Percentiles rank a stretch among this genome's conserved stretches.
These are phyloP conservation scores for Medakamo hakoo DNA, from an alignment of 139 green algal genomes.

Conservation along the genomic window DNA sequence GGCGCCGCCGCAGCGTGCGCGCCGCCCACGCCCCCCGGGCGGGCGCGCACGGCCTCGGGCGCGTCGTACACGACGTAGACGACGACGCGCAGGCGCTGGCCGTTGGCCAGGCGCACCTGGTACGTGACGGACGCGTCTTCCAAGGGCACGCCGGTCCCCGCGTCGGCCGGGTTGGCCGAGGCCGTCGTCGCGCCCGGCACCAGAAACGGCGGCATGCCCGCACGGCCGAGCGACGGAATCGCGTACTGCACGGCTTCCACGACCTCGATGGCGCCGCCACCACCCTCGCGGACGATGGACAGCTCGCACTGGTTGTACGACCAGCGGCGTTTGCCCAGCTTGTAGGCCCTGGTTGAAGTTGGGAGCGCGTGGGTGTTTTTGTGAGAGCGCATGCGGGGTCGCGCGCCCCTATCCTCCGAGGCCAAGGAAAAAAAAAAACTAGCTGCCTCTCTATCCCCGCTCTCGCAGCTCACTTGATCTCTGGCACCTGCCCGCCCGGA, in stretches of 20 bases:
- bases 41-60: neutral
- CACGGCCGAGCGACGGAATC: too few relatives aligned
- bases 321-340: conserved; percentile 46
- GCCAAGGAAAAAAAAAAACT: too few relatives aligned
- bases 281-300: conserved; percentile 7
- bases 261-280: conserved; percentile 1
- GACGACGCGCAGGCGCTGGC: conserved; percentile 15
- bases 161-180: neutral
- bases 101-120: conserved; percentile 25
- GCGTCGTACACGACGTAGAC: conserved; percentile 28
- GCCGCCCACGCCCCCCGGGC: neutral
- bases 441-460: too few relatives aligned
- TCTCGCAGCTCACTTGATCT: too few relatives aligned
- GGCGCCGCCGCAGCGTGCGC: neutral
- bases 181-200: too few relatives aligned
- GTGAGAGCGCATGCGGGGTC: too few relatives aligned
- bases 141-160: neutral
- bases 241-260: conserved; percentile 1
- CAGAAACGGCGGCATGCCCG: too few relatives aligned
- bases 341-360: conserved; percentile 30
- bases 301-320: conserved; percentile 45
- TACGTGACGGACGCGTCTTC: conserved; percentile 24
- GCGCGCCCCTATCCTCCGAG: too few relatives aligned
- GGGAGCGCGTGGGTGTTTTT: neutral
- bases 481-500: too few relatives aligned